Base-by-base conservation (phyloP, 2,329 filamentous ascomycete genomes). In the Raffaelea deltoideospora region DNA sequence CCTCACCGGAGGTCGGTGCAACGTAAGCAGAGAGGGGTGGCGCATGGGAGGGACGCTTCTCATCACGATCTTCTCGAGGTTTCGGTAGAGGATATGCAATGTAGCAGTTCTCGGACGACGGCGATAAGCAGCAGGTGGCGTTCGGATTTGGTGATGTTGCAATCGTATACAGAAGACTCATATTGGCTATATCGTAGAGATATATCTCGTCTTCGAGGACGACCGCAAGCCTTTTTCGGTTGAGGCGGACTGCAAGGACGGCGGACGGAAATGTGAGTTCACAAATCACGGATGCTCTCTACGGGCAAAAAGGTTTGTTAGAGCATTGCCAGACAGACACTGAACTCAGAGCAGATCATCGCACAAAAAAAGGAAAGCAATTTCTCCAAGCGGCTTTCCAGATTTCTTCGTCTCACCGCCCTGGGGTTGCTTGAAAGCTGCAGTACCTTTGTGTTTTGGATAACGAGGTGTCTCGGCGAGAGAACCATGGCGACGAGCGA, bases 261-360 rank as follows among this genome's bases (percentile, higher is more conserved):
- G 87, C 86, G n/a, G 87, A 93, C 11, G 88, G 88, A 50, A 98
- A 98, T 4, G 88, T 96, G 53, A 98, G 81, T 58, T 98, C 90
- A 72, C 90, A 98, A 56, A 98, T 96, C 41, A 92, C 83, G 30
- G 88, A 78, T 2, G 69, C 69, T 47, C 74, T 65, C 69, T 78
- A 43, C 33, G 26, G 20, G 15, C n/a, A n/a, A n/a, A n/a, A n/a
- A n/a, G n/a, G n/a, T n/a, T 2, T 9, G 29, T 33, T 11, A 34
- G 31, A 7, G 10, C 18, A 10, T 4, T 17, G 24, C 24, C 20
- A 28, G 20, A 31, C 5, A 10, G 5, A 31, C 6, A 4, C 30
- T 9, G n/a, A 30, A 15, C 11, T 14, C 7, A 30, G 28, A 30
- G n/a, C n/a, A n/a, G n/a, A n/a, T n/a, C n/a, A n/a, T n/a, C n/a